A percentile compares a stretch with the other conserved stretches of the same genome.
phyloP scores from a whole-genome alignment of 192 early-diverging fungal genomes.

The Backusella sp. region DNA sequence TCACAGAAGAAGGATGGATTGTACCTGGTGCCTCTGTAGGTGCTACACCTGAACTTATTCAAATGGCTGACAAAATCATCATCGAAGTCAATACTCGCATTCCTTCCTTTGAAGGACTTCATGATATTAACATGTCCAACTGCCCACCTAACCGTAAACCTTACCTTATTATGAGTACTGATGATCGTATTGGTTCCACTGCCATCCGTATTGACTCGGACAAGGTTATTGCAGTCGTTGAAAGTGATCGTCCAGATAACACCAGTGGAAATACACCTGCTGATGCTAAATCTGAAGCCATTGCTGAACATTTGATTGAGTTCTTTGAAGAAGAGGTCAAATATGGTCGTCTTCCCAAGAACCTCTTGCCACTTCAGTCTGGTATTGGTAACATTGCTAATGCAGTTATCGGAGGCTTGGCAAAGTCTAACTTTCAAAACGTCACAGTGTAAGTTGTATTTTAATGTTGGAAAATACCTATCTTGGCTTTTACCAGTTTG shows the following conservation, averaged over 20 bases:
- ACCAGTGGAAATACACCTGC: constrained; percentile 29
- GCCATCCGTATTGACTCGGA: constrained; percentile 37
- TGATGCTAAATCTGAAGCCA: constrained; percentile 25
- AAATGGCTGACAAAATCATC: constrained; percentile 38
- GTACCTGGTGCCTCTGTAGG: constrained; percentile 43
- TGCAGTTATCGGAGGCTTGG: constrained; percentile 39
- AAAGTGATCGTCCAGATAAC: constrained; percentile 27
- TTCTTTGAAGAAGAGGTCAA: constrained; percentile 43
- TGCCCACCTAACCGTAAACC: constrained; percentile 39
- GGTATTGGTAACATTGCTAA: constrained; percentile 47
- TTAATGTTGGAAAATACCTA: background rate
- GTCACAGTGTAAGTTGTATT: constrained; percentile 39
- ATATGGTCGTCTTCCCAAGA: constrained; percentile 34
- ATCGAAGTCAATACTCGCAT: constrained; percentile 42
- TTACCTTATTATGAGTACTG: constrained; percentile 35
- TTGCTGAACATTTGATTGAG: constrained; percentile 39
- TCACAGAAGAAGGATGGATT: constrained; percentile 39
- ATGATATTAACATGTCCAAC: constrained; percentile 33
- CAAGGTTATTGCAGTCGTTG: constrained; percentile 38
- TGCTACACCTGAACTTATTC: constrained; percentile 38
- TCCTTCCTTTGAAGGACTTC: constrained; percentile 43
- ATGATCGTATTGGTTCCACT: constrained; percentile 38
- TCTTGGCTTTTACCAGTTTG: background rate
- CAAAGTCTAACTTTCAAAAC: constrained; percentile 35
- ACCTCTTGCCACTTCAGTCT: constrained; percentile 37